Conservation (phyloP, 805 yeast genomes). For the Cyberlindnera misumaiensis region DNA sequence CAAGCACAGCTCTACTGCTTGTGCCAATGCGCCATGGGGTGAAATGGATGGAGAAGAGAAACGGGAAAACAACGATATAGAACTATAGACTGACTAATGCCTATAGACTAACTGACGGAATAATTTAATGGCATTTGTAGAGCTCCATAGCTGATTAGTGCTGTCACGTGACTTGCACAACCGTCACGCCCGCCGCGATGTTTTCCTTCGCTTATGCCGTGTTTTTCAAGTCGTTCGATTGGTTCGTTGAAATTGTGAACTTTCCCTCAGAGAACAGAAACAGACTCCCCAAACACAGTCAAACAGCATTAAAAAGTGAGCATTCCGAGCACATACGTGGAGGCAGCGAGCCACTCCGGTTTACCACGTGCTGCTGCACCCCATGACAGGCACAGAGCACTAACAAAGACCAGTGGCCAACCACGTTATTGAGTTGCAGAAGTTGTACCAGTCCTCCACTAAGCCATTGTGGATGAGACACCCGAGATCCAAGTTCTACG, state of each 20-base stretch:
- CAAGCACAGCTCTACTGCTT: constrained; percentile 20
- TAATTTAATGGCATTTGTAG: too few relatives aligned
- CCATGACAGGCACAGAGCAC: constrained; percentile 4
- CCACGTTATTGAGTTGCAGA: constrained; percentile 50
- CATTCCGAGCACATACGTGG: too few relatives aligned
- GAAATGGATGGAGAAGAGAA: constrained; percentile 22
- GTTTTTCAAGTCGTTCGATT: constrained; percentile 1
- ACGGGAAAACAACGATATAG: constrained; percentile 2
- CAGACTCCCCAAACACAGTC: too few relatives aligned
- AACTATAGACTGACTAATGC: too few relatives aligned
- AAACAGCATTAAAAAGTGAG: too few relatives aligned
- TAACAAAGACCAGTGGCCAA: constrained; percentile 29
- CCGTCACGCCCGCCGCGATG: background rate
- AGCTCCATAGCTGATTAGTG: too few relatives aligned
- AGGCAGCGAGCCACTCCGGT: too few relatives aligned
- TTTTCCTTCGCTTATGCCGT: constrained; percentile 1
- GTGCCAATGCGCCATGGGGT: constrained; percentile 28
- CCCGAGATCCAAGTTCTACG: constrained; percentile 27
- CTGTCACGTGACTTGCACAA: too few relatives aligned
- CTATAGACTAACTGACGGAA: too few relatives aligned
- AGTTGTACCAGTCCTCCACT: constrained; percentile 46
- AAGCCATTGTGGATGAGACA: constrained; percentile 55
- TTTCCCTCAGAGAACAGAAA: background rate
- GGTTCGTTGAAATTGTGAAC: background rate
- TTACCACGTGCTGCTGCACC: too few relatives aligned